Base-by-base conservation (phyloP, 1,139 yeast genomes). In the Protomyces gravidus region DNA sequence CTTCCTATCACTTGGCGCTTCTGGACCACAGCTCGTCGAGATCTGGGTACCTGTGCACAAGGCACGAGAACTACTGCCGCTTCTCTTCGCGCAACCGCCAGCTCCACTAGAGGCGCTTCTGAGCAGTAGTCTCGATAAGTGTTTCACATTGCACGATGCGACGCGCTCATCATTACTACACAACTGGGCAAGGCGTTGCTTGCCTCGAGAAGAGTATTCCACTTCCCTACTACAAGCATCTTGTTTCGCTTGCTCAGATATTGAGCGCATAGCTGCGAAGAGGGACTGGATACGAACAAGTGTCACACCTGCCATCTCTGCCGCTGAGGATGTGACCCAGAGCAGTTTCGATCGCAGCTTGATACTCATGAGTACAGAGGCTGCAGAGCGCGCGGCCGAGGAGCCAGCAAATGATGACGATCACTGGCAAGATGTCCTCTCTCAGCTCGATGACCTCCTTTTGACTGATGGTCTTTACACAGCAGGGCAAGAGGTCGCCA, bases 11-110 rank as follows among this genome's bases (percentile, higher is more conserved):
- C 26, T 53, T 2, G 58, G 58, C 5, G 21, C 46, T 3, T 17
- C 58, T 11, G 58, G 58, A 3, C 58, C 58, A 7, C 36, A 33
- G 36, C 11, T 53, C 13, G 13, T 39, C 15, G 58, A 53, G 25
- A 9, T 53, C 25, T 53, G 58, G 58, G 40, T 46, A 6, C 39
- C 39, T 30, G 46, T 53, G 9, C 21, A 25, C 6, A 30, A 32
- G 7, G 46, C 58, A 17, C 46, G 58, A n/a, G 5, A 32, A 9
- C 25, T 53, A 5, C 28, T 53, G 40, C 26, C 58, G n/a, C n/a
- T 9, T 13, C 25, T 53, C 13, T 53, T 50, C 46, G 27, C 6
- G 5, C 6, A 17, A 6, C 39, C 46, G 6, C 51, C 50, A 17
- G 2, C n/a, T 17, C 9, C 50, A 17, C 17, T 53, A 46, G n/a